phyloP scores from a whole-genome alignment of 2,329 filamentous ascomycete species.

The Claviceps pazoutovae region DNA sequence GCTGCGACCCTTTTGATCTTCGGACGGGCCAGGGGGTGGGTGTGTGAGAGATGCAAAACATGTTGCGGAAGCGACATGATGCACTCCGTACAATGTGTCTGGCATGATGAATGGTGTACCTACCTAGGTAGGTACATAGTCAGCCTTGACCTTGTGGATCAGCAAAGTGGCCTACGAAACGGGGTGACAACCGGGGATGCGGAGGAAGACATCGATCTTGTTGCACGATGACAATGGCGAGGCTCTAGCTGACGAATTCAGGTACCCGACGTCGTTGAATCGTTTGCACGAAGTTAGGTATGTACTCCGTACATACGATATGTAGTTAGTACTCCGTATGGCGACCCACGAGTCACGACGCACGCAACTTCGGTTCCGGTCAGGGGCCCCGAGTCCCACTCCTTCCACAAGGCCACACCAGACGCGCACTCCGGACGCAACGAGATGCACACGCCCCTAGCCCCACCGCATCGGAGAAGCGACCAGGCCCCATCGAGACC shows the following conservation, averaged over 20 bases:
- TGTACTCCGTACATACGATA: no score
- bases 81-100: neutral
- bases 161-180: neutral
- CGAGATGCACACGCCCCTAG: constrained; percentile 1
- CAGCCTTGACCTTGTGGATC: neutral
- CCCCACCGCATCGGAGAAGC: constrained; percentile 5
- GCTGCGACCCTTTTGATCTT: neutral
- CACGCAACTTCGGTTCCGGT: neutral
- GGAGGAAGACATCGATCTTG: neutral
- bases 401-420: neutral
- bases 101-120: neutral
- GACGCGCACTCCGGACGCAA: neutral
- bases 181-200: no score
- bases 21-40: neutral
- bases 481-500: neutral
- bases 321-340: neutral
- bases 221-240: neutral
- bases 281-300: no score
- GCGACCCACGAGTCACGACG: neutral
- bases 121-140: no score
- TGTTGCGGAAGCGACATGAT: neutral
- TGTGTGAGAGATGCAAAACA: neutral
- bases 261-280: neutral
- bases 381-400: neutral
- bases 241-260: neutral